Evolutionary conservation across 306 rosid genomes (phyloP).

Genomic region (Gastrolobium bilobum): DNA sequence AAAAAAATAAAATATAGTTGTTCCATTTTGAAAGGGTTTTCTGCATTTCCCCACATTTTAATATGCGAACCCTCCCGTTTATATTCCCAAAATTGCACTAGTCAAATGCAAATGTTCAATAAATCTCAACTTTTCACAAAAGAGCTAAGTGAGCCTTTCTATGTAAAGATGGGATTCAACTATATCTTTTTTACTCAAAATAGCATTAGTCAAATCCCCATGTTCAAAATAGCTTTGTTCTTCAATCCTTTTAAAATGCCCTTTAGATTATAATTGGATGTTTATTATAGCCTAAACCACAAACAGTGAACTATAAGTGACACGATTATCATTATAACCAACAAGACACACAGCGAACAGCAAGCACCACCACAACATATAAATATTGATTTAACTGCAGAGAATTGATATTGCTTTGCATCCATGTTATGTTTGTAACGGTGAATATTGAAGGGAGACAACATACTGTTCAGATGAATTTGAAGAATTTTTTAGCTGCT

Average conservation of each 20-base stretch:
- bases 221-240: background rate
- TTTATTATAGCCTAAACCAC: slow-evolving; percentile 8
- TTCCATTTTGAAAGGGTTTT: background rate
- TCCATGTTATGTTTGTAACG: slow-evolving; percentile 6
- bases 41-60: background rate
- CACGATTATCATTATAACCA: slow-evolving; percentile 11
- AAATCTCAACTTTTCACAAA: slow-evolving; percentile 36
- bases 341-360: background rate
- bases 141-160: background rate
- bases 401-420: slow-evolving; percentile 21
- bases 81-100: slow-evolving; percentile 33
- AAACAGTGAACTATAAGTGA: slow-evolving; percentile 23
- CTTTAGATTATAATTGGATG: slow-evolving; percentile 19
- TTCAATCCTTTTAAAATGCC: background rate
- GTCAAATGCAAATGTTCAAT: slow-evolving; percentile 32
- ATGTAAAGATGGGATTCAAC: slow-evolving; percentile 23
- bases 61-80: slow-evolving; percentile 4
- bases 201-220: slow-evolving; percentile 25
- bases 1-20: too few species aligned
- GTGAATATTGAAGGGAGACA: slow-evolving; percentile 6
- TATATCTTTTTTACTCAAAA: slow-evolving; percentile 14
- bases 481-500: slow-evolving; percentile 61
- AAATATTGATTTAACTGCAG: slow-evolving; percentile 22
- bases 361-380: slow-evolving; percentile 22
- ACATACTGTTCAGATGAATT: slow-evolving; percentile 84